Evolutionary conservation across 1,139 yeast genomes (phyloP).

Genomic region (Eremothecium gossypii): DNA sequence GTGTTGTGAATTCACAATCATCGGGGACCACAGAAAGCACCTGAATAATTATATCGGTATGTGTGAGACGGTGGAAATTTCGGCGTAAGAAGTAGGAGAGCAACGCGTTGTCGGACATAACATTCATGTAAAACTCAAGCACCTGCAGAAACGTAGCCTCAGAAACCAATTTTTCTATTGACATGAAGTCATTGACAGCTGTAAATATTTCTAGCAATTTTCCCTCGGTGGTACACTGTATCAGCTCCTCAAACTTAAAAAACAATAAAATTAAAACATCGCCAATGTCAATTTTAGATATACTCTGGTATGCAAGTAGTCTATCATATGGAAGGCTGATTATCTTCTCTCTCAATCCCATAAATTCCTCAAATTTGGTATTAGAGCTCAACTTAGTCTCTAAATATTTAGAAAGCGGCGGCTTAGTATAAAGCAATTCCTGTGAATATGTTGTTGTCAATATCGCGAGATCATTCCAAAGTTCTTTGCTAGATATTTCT

Average conservation of each 20-base stretch:
- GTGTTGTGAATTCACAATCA: conserved; percentile 11
- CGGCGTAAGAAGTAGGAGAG: conserved; percentile 15
- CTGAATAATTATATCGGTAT: conserved; percentile 7
- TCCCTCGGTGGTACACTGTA: conserved; percentile 5
- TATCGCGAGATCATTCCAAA: conserved; percentile 13
- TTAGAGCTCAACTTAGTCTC: conserved; percentile 13
- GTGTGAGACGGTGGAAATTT: conserved; percentile 11
- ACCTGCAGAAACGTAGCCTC: conserved; percentile 14
- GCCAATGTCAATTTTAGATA: conserved; percentile 16
- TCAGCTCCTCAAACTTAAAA: conserved; percentile 7
- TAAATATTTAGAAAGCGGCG: conserved; percentile 15
- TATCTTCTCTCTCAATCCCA: conserved; percentile 10
- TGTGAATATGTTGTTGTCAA: conserved; percentile 15
- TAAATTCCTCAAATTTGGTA: conserved; percentile 8
- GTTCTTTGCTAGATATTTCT: conserved; percentile 9
- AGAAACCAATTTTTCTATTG: conserved; percentile 14
- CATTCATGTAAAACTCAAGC: conserved; percentile 14
- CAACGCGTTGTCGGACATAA: conserved; percentile 9
- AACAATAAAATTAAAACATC: conserved; percentile 16
- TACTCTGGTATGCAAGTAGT: conserved; percentile 6
- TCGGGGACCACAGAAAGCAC: conserved; percentile 17
- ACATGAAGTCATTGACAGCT: conserved; percentile 22
- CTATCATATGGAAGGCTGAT: conserved; percentile 8
- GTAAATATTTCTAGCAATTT: conserved; percentile 16
- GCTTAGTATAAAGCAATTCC: conserved; percentile 22